These are phyloP conservation scores for Mixia osmundae DNA, from an alignment of 1,284 basidiomycete genomes.

Conservation along the genomic window DNA sequence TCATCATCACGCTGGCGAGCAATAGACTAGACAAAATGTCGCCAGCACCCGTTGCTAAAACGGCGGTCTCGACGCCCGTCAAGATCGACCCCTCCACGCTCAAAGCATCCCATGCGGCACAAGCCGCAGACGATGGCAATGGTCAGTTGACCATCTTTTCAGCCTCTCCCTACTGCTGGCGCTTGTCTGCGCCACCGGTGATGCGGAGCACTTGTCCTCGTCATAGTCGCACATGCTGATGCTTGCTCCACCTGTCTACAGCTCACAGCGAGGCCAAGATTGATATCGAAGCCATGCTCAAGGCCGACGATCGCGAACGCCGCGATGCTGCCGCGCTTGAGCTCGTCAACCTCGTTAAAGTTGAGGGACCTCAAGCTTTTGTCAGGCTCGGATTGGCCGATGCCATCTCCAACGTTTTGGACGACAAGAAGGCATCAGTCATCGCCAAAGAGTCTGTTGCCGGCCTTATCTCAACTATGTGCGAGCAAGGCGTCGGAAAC, in stretches of 20 bases:
- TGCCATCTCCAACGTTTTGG: constrained; percentile 32
- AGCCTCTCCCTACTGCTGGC: too few species aligned
- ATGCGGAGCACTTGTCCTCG: too few species aligned
- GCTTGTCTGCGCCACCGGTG: too few species aligned
- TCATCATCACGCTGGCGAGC: too few species aligned
- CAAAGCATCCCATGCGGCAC: constrained; percentile 18
- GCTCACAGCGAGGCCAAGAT: constrained; percentile 22
- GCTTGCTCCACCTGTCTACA: too few species aligned
- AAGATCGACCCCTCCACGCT: constrained; percentile 6
- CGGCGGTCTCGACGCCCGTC: constrained; percentile 10
- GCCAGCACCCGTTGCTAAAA: constrained; percentile 5
- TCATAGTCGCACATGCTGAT: too few species aligned
- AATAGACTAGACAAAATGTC: constrained; percentile 10
- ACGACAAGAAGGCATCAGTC: constrained; percentile 34
- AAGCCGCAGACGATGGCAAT: constrained; percentile 20
- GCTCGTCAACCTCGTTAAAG: constrained; percentile 26
- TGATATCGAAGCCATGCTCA: constrained; percentile 23
- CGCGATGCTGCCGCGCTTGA: constrained; percentile 23
- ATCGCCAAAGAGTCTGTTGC: constrained; percentile 66
- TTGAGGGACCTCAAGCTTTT: constrained; percentile 58
- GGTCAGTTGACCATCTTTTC: too few species aligned
- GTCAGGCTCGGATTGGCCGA: constrained; percentile 49
- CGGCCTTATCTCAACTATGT: constrained; percentile 37
- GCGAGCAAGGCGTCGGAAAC: constrained; percentile 53
- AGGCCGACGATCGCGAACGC: constrained; percentile 19